Conservation (phyloP, 163 green algal species). For the Dunaliella salina region DNA sequence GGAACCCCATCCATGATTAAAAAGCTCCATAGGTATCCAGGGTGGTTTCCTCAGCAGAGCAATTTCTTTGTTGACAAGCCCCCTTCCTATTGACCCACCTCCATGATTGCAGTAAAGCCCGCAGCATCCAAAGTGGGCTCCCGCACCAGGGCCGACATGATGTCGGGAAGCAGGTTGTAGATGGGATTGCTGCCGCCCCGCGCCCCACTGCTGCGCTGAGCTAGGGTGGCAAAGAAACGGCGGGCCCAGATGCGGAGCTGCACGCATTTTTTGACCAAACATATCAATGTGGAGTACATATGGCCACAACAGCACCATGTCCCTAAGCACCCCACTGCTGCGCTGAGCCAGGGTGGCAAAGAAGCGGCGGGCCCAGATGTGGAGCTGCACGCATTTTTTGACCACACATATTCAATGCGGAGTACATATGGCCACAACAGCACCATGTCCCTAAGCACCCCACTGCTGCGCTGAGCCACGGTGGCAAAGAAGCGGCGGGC, state of each 20-base stretch:
- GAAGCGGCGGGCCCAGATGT: conserved; percentile 5
- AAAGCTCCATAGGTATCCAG: too few relatives aligned
- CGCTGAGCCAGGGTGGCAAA: conserved; percentile 32
- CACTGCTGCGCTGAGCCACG: conserved; percentile 30
- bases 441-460: too few relatives aligned
- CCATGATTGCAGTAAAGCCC: conserved; percentile 68
- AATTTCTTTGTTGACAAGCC: background rate
- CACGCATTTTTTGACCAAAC: too few relatives aligned
- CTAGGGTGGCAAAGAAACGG: conserved; percentile 28
- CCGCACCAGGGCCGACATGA: conserved; percentile 66
- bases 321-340: conserved; percentile 24
- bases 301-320: too few relatives aligned
- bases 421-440: too few relatives aligned
- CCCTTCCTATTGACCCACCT: conserved; percentile 17
- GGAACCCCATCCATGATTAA: too few relatives aligned
- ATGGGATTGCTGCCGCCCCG: conserved; percentile 54
- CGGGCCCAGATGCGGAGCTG: conserved; percentile 3
- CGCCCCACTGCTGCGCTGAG: conserved; percentile 17
- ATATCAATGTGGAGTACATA: too few relatives aligned
- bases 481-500: conserved; percentile 10
- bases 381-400: too few relatives aligned
- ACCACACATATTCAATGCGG: too few relatives aligned
- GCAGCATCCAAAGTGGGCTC: conserved; percentile 43
- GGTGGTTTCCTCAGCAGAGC: too few relatives aligned
- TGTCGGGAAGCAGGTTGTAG: conserved; percentile 90